phyloP scores from a whole-genome alignment of 176 grass and related monocot species.

The Carex pumila region DNA sequence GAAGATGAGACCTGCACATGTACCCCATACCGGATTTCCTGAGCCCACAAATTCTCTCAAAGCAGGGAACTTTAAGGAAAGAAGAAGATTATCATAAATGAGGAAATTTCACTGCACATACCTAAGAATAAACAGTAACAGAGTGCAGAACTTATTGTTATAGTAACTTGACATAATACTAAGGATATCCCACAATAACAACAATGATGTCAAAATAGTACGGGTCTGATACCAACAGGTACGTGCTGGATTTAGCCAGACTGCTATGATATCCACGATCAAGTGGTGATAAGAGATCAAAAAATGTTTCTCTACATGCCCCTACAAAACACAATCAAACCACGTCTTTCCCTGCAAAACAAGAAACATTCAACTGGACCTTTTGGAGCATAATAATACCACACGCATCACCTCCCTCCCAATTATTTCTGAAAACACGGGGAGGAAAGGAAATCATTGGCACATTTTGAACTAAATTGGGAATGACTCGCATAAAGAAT shows the following conservation, averaged over 20 bases:
- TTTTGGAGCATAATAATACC: not conserved
- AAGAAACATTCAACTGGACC: not conserved
- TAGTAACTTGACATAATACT: not conserved
- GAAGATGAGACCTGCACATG: conserved; percentile 95
- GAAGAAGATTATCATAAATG: conserved; percentile 13
- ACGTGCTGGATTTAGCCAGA: not conserved
- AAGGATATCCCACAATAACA: not conserved
- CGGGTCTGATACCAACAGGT: not conserved
- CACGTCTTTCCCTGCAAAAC: not conserved
- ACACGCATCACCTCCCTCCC: not conserved
- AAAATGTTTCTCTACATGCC: not conserved
- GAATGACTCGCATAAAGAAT: not conserved
- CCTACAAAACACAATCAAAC: not conserved
- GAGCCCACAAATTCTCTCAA: conserved; percentile 71
- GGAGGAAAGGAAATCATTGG: not conserved
- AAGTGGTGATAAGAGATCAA: not conserved
- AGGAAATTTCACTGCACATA: not conserved
- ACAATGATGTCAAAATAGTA: not conserved
- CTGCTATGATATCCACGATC: not conserved
- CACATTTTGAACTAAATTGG: not conserved
- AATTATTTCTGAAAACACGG: not conserved
- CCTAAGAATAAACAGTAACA: not conserved
- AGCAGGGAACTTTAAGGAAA: conserved; percentile 72
- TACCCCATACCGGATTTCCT: conserved; percentile 98
- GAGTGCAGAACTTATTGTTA: not conserved